These are phyloP conservation scores for Gossypioides kirkii DNA, from an alignment of 345 rosid species.

Conservation along the genomic window DNA sequence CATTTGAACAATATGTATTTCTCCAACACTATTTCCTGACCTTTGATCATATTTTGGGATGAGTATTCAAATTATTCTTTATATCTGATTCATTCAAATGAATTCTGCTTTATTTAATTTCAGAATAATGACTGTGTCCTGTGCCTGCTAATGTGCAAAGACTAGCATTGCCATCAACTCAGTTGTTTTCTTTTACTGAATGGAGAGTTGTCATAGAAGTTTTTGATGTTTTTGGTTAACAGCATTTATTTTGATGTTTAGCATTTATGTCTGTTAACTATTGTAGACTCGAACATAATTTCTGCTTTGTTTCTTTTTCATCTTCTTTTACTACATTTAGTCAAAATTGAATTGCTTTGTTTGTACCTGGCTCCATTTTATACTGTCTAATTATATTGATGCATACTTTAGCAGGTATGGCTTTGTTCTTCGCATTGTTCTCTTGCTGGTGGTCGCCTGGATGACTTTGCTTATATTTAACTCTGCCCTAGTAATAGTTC, in stretches of 20 bases:
- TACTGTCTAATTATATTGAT: background rate
- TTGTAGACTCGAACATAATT: background rate
- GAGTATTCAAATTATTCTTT: background rate
- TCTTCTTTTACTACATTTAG: background rate
- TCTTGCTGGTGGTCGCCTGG: conserved; percentile 90
- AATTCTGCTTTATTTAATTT: background rate
- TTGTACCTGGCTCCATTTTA: background rate
- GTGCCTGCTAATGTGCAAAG: background rate
- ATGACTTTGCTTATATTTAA: conserved; percentile 90
- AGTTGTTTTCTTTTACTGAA: background rate
- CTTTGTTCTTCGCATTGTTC: conserved; percentile 78
- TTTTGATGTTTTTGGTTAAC: background rate
- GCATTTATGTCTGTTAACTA: background rate
- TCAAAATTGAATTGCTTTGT: background rate
- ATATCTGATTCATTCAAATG: background rate
- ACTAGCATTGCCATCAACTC: background rate
- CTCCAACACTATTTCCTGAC: background rate
- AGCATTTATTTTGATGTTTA: background rate
- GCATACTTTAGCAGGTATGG: conserved; percentile 58
- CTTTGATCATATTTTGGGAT: background rate
- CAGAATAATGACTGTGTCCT: background rate
- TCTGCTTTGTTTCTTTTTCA: background rate
- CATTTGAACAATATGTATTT: background rate
- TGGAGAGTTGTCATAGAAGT: background rate
- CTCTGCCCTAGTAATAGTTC: conserved; percentile 82